A percentile compares a stretch with the other conserved stretches of the same genome.
These are phyloP conservation scores for Saxophila tyrrhenica DNA, from an alignment of 495 filamentous ascomycete genomes.

Conservation along the genomic window DNA sequence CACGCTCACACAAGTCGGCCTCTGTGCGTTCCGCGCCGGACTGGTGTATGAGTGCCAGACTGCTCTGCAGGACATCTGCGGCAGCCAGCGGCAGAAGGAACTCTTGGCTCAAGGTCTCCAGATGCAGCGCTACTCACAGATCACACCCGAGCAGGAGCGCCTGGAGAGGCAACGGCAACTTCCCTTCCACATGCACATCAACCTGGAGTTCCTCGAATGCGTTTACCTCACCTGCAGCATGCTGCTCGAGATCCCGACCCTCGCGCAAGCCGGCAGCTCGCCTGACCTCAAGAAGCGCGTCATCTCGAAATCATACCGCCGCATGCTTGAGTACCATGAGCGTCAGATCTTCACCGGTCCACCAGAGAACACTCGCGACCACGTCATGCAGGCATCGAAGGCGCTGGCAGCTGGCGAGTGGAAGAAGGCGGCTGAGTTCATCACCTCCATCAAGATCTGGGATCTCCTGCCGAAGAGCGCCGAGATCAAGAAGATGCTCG, in stretches of 20 bases:
- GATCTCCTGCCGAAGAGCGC: slow-evolving; percentile 83
- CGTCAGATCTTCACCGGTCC: slow-evolving; percentile 97
- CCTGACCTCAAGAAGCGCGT: slow-evolving; percentile 95
- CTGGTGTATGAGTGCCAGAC: slow-evolving; percentile 96
- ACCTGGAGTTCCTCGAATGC: slow-evolving; percentile 93
- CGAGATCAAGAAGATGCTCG: slow-evolving; percentile 91
- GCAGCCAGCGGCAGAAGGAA: slow-evolving; percentile 94
- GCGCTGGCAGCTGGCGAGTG: slow-evolving; percentile 92
- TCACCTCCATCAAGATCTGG: slow-evolving; percentile 98
- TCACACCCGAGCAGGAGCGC: slow-evolving; percentile 93
- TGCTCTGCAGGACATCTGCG: slow-evolving; percentile 93
- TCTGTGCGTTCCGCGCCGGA: slow-evolving; percentile 94
- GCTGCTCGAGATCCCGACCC: slow-evolving; percentile 93
- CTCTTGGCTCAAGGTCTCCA: slow-evolving; percentile 94
- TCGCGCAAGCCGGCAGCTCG: slow-evolving; percentile 90
- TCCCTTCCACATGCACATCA: slow-evolving; percentile 99
- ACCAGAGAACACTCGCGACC: slow-evolving; percentile 95
- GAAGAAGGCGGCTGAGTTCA: slow-evolving; percentile 88
- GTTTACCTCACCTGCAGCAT: slow-evolving; percentile 98
- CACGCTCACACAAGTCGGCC: slow-evolving; percentile 91
- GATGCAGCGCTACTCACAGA: slow-evolving; percentile 89
- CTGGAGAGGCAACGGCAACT: slow-evolving; percentile 92
- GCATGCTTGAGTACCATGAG: slow-evolving; percentile 98
- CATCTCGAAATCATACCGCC: slow-evolving; percentile 98
- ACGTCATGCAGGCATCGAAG: slow-evolving; percentile 97